phyloP scores from a whole-genome alignment of 129 eudicot genomes.

The Logfia minima region DNA sequence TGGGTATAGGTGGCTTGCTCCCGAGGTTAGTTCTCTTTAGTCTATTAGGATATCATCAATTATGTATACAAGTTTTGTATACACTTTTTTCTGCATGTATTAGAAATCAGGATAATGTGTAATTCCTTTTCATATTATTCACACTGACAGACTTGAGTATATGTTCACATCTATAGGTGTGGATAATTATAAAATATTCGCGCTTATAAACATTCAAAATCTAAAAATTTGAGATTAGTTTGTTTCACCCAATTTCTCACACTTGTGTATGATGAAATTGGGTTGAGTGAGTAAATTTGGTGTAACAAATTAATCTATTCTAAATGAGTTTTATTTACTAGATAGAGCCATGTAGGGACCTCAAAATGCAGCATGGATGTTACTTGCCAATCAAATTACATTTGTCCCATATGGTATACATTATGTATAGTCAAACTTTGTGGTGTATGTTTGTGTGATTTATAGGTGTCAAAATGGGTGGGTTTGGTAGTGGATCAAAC shows the following conservation, averaged over 20 bases:
- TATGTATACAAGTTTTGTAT: neutral
- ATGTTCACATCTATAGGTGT: neutral
- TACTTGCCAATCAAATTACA: neutral
- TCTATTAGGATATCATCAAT: neutral
- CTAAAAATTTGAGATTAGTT: neutral
- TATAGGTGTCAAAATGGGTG: neutral
- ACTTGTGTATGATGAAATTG: neutral
- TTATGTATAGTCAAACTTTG: neutral
- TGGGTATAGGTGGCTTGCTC: constrained; percentile 99
- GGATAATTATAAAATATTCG: neutral
- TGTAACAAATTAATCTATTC: neutral
- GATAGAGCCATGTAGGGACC: neutral
- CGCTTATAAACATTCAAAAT: neutral
- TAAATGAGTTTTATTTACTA: neutral
- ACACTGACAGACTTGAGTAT: neutral
- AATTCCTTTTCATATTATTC: neutral
- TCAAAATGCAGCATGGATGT: neutral
- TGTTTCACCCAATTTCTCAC: neutral
- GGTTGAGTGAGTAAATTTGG: neutral
- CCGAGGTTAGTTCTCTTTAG: constrained; percentile 69
- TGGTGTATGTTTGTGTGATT: neutral
- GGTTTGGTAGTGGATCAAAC: neutral
- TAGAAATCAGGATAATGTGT: neutral
- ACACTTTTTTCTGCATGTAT: neutral
- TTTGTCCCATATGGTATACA: neutral